Evolutionary conservation across 352 stramenopile genomes (phyloP), one percentile per base, ranked within the genome.

Genomic region (Phytophthora agathidicida): DNA sequence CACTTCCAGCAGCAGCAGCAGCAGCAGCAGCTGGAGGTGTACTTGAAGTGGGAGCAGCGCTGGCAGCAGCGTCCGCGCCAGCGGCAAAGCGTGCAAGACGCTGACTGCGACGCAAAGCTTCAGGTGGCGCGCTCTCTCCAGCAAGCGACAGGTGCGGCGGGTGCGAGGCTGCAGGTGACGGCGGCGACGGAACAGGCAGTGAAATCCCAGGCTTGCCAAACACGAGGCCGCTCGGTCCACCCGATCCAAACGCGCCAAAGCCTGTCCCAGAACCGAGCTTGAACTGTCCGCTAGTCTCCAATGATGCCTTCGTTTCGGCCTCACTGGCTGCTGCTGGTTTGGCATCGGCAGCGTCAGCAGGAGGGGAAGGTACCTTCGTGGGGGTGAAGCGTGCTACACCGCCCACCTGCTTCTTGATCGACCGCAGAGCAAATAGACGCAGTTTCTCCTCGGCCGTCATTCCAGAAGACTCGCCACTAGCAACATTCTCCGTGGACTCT

Each of bases 191-290:
- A 7, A 93, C 65, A 24, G 84, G 84, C 3, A 93, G 54, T 2
- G 78, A 86, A 50, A 93, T 91, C 1, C 77, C 81, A 10, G 81
- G 74, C 47, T 90, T 91, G 43, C 84, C 84, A 60, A 93, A 93
- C 22, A 91, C 77, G 4, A 93, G 71, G 3, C 75, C 74, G 22
- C 76, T 78, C 0, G 84, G 60, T 24, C 71, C 67, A 8, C 80
- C 77, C 2, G 77, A 78, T 31, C 76, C 82, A 30, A 88, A 89
- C 17, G 72, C 64, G 11, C 62, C 60, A 39, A 83, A 83, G 22
- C 54, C 57, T 11, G 61, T 53, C 17, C 64, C 41, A 31, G 68
- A 32, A 11, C 57, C 37, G 33, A 81, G 49, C 43, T 80, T 73
- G 8, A 83, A 83, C 32, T 75, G 42, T 31, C 30, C 68, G 5